phyloP scores from a whole-genome alignment of 2,329 filamentous ascomycete species.

The Xylariales sp. region DNA sequence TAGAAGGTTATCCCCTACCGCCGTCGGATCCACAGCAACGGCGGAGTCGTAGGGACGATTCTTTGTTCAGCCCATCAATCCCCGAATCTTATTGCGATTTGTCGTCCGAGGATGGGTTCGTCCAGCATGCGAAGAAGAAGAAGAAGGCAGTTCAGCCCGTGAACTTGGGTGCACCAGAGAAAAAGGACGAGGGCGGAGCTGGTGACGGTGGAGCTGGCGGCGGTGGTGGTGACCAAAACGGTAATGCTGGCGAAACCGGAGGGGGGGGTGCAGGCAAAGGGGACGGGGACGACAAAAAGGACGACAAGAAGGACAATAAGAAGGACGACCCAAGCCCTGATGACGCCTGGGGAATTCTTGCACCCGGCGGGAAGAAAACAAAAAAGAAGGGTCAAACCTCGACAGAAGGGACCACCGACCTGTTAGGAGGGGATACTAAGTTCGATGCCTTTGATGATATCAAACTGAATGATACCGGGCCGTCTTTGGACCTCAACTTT shows the following conservation, averaged over 20 bases:
- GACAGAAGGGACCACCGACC: slow-evolving; percentile 44
- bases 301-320: slow-evolving; percentile 13
- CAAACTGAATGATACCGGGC: slow-evolving; percentile 70
- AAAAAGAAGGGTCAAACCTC: slow-evolving; percentile 63
- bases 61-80: slow-evolving; percentile 60
- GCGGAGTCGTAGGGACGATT: slow-evolving; percentile 46
- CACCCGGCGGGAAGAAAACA: slow-evolving; percentile 57
- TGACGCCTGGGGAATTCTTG: slow-evolving; percentile 61
- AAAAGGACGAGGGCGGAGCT: slow-evolving; percentile 52
- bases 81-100: slow-evolving; percentile 66
- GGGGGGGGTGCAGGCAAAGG: slow-evolving; percentile 49
- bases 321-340: slow-evolving; percentile 44
- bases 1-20: slow-evolving; percentile 41
- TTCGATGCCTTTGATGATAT: slow-evolving; percentile 75
- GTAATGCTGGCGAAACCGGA: slow-evolving; percentile 49
- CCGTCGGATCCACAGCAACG: slow-evolving; percentile 40
- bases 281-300: slow-evolving; percentile 47
- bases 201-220: slow-evolving; percentile 46
- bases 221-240: slow-evolving; percentile 51
- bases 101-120: slow-evolving; percentile 63
- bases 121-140: slow-evolving; percentile 67
- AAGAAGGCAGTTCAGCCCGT: slow-evolving; percentile 50
- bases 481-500: slow-evolving; percentile 67
- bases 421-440: slow-evolving; percentile 51
- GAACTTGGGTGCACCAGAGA: slow-evolving; percentile 47